Conservation (phyloP, 2,329 filamentous ascomycete species). For the Ustulina deusta region DNA sequence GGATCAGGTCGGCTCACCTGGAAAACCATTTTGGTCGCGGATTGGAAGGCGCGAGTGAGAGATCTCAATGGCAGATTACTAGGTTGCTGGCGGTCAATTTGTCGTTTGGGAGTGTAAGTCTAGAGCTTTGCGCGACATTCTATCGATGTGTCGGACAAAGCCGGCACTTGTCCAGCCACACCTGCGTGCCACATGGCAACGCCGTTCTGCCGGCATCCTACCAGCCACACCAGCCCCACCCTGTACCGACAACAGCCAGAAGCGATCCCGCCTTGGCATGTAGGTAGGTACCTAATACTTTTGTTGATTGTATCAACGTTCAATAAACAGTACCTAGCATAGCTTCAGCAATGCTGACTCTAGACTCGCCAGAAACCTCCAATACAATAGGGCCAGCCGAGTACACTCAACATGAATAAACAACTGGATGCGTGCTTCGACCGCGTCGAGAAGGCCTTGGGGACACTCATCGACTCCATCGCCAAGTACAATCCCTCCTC, state of each 20-base stretch:
- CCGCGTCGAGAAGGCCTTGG: constrained; percentile 74
- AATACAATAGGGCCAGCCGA: background rate
- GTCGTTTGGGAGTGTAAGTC: constrained; percentile 28
- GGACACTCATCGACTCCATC: constrained; percentile 80
- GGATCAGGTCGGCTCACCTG: constrained; percentile 39
- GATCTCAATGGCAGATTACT: constrained; percentile 43
- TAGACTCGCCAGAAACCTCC: background rate
- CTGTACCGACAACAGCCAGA: constrained; percentile 1
- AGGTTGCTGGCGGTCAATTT: constrained; percentile 32
- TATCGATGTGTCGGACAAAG: constrained; percentile 43
- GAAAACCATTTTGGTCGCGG: constrained; percentile 45
- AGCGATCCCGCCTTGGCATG: background rate
- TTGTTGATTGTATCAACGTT: background rate
- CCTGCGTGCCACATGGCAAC: background rate
- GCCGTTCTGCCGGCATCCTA: background rate
- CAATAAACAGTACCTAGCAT: background rate
- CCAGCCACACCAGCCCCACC: constrained; percentile 4
- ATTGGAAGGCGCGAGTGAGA: constrained; percentile 34
- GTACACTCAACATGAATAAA: constrained; percentile 65
- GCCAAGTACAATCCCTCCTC: constrained; percentile 83
- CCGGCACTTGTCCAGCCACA: constrained; percentile 38
- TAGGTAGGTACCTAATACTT: too few relatives aligned
- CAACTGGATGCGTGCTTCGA: constrained; percentile 73
- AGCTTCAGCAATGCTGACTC: background rate
- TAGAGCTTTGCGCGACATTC: constrained; percentile 50